Conservation (phyloP, 495 filamentous ascomycete species). For the Talaromyces liani region DNA sequence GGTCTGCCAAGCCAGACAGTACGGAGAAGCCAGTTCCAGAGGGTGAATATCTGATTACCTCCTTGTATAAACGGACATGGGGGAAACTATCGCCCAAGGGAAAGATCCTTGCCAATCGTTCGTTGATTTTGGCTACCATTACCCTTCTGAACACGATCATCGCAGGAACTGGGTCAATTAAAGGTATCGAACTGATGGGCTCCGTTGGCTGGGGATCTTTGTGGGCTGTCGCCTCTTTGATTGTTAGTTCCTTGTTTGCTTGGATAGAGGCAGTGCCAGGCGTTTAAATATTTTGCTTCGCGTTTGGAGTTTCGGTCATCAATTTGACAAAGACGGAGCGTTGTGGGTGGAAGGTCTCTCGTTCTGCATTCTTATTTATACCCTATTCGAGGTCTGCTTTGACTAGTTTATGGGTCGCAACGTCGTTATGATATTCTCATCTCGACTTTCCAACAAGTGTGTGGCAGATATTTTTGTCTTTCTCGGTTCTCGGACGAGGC, state of each 20-base stretch:
- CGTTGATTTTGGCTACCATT: conserved; percentile 49
- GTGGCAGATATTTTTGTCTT: neutral
- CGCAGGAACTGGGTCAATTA: conserved; percentile 51
- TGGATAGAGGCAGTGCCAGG: conserved; percentile 51
- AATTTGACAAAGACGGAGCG: neutral
- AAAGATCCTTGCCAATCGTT: conserved; percentile 57
- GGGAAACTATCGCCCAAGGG: conserved; percentile 53
- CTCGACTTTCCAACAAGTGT: neutral
- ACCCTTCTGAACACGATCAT: conserved; percentile 57
- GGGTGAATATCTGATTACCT: conserved; percentile 55
- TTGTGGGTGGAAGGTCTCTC: neutral
- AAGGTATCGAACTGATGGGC: conserved; percentile 59
- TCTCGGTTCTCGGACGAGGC: neutral
- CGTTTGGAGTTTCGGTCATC: neutral
- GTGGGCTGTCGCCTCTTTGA: conserved; percentile 56
- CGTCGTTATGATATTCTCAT: neutral
- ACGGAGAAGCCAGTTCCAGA: conserved; percentile 36
- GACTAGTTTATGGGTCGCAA: neutral
- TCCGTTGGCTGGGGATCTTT: conserved; percentile 61
- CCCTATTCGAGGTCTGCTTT: neutral
- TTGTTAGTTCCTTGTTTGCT: conserved; percentile 52
- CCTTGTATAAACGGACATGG: conserved; percentile 39
- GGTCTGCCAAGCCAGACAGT: conserved; percentile 22
- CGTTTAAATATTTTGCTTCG: conserved; percentile 16
- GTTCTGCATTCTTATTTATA: neutral